Conservation (phyloP, 1,284 basidiomycete genomes). For the Tylopilus orsonianus region DNA sequence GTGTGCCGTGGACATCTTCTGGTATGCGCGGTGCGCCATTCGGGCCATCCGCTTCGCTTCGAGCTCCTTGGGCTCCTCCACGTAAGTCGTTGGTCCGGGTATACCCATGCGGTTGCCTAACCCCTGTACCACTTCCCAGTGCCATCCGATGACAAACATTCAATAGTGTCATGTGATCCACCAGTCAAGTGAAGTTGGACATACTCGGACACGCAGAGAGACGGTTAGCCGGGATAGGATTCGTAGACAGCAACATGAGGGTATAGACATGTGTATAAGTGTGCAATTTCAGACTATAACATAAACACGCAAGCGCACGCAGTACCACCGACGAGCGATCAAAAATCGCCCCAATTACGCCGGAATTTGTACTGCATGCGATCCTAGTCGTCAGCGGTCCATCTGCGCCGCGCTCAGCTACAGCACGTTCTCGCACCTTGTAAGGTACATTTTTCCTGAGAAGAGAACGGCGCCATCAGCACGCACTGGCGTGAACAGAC, state of each 20-base stretch:
- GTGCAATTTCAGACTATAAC: slow-evolving; percentile 10
- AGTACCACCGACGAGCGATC: slow-evolving; percentile 21
- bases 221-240: not conserved
- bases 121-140: too few species aligned
- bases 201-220: not conserved
- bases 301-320: slow-evolving; percentile 4
- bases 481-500: not conserved
- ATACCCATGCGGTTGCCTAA: too few species aligned
- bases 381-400: slow-evolving; percentile 48
- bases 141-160: too few species aligned
- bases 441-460: slow-evolving; percentile 76
- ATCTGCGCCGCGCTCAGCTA: slow-evolving; percentile 11
- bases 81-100: too few species aligned
- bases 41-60: too few species aligned
- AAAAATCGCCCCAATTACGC: slow-evolving; percentile 84
- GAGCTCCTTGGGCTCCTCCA: too few species aligned
- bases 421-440: slow-evolving; percentile 57
- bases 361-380: slow-evolving; percentile 85
- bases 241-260: slow-evolving; percentile 5
- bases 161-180: slow-evolving; percentile 15
- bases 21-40: too few species aligned
- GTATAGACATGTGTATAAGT: slow-evolving; percentile 34
- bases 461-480: not conserved
- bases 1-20: too few species aligned
- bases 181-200: too few species aligned